Evolutionary conservation across 2,329 filamentous ascomycete genomes (phyloP).

Genomic region (Aspergillus ochraceus): DNA sequence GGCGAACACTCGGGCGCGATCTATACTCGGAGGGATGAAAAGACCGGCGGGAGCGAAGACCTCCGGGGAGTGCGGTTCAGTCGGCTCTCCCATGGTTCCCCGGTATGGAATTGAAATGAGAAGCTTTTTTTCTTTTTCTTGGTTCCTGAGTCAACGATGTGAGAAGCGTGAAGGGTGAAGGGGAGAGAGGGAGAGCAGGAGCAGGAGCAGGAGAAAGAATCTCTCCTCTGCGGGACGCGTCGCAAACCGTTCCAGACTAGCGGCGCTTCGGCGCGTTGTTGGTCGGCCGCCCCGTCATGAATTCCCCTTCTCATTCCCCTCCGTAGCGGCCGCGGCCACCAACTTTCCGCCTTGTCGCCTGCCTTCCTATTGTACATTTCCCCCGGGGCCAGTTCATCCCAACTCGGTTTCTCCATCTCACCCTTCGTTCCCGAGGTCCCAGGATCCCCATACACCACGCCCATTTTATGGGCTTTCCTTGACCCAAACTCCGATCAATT

Average conservation of each 20-base stretch:
- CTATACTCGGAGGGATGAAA: conserved; percentile 71
- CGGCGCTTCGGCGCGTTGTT: conserved; percentile 25
- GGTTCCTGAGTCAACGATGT: too few species aligned
- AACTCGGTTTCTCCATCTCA: neutral
- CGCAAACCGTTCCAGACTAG: conserved; percentile 36
- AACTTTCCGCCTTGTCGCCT: conserved; percentile 1
- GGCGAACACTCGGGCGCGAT: conserved; percentile 56
- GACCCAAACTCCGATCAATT: conserved; percentile 1
- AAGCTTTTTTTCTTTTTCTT: too few species aligned
- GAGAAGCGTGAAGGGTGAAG: neutral
- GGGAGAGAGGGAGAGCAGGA: neutral
- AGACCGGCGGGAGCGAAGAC: conserved; percentile 32
- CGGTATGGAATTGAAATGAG: too few species aligned
- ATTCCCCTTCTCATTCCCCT: conserved; percentile 20
- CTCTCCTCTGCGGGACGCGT: conserved; percentile 27
- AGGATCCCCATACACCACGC: neutral
- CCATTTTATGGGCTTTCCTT: neutral
- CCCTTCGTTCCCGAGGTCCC: neutral
- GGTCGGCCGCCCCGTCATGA: conserved; percentile 17
- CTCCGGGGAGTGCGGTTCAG: conserved; percentile 28
- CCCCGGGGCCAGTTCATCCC: neutral
- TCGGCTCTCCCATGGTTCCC: conserved; percentile 35
- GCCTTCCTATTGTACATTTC: neutral
- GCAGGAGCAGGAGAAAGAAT: neutral
- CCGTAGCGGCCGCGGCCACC: conserved; percentile 14